A percentile compares a stretch with the other conserved stretches of the same genome.
These are phyloP conservation scores for Epichloe aotearoae DNA, from an alignment of 2,329 filamentous ascomycete genomes.

Conservation along the genomic window DNA sequence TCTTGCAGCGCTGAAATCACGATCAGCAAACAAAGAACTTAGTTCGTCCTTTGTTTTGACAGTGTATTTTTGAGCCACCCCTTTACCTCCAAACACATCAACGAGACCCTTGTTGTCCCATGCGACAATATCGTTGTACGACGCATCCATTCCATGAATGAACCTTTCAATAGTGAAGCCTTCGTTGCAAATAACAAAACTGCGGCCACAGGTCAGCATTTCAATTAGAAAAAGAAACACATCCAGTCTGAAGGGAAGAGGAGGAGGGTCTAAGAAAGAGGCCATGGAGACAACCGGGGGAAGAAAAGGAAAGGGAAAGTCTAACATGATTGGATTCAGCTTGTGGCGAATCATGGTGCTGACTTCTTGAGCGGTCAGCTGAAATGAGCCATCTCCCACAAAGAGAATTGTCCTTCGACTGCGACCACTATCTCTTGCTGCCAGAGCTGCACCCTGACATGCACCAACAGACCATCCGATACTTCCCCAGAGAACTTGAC, in stretches of 20 bases:
- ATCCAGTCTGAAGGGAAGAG: neutral
- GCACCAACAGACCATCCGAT: constrained; percentile 49
- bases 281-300: neutral
- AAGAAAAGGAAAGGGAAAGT: neutral
- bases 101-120: constrained; percentile 65
- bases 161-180: constrained; percentile 83
- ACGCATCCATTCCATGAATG: constrained; percentile 70
- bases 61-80: constrained; percentile 47
- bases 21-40: constrained; percentile 48
- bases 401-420: constrained; percentile 64
- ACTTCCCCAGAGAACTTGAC: constrained; percentile 62
- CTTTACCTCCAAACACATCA: constrained; percentile 51
- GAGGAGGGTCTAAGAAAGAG: neutral
- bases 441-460: constrained; percentile 55
- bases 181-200: constrained; percentile 75
- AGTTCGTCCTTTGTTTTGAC: constrained; percentile 59
- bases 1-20: constrained; percentile 45
- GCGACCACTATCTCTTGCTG: constrained; percentile 48
- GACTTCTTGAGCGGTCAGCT: constrained; percentile 73
- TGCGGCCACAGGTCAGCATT: constrained; percentile 13
- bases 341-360: constrained; percentile 69
- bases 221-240: neutral
- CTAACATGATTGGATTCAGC: constrained; percentile 64
- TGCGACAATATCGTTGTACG: constrained; percentile 66
- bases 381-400: constrained; percentile 79